Evolutionary conservation across 148 eudicot species (phyloP), one percentile per base, ranked within the genome.

Genomic region (Cornus florida): DNA sequence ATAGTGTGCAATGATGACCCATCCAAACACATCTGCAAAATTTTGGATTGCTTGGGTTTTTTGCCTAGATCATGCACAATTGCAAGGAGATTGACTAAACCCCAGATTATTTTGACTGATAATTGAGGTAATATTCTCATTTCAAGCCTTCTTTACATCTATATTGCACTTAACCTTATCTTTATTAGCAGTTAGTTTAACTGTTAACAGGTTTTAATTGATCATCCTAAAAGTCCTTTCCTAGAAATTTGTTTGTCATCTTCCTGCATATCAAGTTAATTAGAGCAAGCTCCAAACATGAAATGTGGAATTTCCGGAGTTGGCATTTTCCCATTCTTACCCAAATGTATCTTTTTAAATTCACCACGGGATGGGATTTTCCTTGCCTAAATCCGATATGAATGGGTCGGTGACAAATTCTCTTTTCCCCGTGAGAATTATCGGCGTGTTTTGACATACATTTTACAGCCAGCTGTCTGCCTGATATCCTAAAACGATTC

Each of bases 1-100:
- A 83, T 97, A 94, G 87, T 70, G 62, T n/a, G 14, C 28, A 67
- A 35, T 59, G 73, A 64, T 81, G 77, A 75, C 50, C 71, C 65
- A 72, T 80, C 46, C 13, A 67, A 11, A 75, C 76, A 79, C 28
- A 20, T 71, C 70, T 62, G 77, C 79, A 71, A 75, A 57, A 7
- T 67, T 72, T 75, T 77, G 85, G 81, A 77, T 65, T 79, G 74
- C 76, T 74, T 76, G 83, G 70, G 77, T 75, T 75, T 39, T 39
- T 76, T 70, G 56, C 72, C 65, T 60, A 41, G 71, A 38, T 73
- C 50, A 70, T 74, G 46, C 68, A 17, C 32, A 19, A 73, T 70
- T 66, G 70, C 71, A n/a, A 70, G 72, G 67, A 46, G 68, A 70
- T 78, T 62, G 75, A 69, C 22, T 74, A 74, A 83, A 28, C 67